Percentiles rank a stretch among this genome's conserved stretches.
phyloP scores from a whole-genome alignment of 352 stramenopile species.

The Pythium chondricola region DNA sequence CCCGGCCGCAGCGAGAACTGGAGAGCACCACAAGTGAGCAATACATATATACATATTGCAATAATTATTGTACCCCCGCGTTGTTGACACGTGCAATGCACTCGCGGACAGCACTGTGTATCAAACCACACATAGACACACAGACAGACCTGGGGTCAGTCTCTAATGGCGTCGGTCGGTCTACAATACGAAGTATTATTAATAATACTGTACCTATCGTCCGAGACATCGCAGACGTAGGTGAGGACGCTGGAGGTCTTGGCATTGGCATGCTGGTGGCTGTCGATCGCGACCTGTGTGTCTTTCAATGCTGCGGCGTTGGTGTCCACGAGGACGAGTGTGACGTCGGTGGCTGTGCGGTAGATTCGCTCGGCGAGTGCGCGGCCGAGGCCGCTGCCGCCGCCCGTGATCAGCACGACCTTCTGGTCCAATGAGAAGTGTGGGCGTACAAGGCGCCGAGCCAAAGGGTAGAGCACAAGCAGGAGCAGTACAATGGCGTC shows the following conservation, averaged over 20 bases:
- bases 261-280: neutral
- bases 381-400: conserved; percentile 44
- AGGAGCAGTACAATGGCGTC: too few relatives aligned
- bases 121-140: neutral
- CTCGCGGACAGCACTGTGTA: conserved; percentile 10
- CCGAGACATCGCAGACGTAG: conserved; percentile 22
- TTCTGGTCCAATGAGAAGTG: conserved; percentile 50
- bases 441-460: too few relatives aligned
- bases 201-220: conserved; percentile 11
- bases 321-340: conserved; percentile 58
- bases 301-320: conserved; percentile 27
- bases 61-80: conserved; percentile 1
- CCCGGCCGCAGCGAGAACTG: conserved; percentile 3
- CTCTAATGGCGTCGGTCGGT: neutral
- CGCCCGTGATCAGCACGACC: conserved; percentile 63
- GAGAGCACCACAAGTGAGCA: neutral
- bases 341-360: conserved; percentile 21
- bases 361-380: conserved; percentile 30
- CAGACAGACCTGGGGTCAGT: neutral
- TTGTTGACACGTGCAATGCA: conserved; percentile 24
- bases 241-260: conserved; percentile 4
- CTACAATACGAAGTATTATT: neutral
- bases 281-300: conserved; percentile 17
- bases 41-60: neutral
- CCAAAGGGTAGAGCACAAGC: too few relatives aligned